Percentiles rank a stretch among this genome's conserved stretches.
Conservation (phyloP, 108 stramenopile species). For the Parmales sp. region DNA sequence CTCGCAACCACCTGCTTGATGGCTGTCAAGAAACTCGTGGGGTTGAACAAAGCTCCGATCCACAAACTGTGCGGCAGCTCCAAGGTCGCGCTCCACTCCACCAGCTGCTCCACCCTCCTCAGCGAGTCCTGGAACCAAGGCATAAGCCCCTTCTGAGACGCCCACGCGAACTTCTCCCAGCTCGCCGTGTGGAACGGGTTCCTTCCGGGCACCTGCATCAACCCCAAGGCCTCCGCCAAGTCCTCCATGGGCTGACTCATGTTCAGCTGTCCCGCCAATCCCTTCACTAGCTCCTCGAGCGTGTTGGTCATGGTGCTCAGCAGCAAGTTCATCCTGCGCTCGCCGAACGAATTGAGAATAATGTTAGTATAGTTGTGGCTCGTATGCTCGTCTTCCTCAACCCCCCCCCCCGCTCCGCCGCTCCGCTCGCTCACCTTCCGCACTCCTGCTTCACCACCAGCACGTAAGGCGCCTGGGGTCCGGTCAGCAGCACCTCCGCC, state of each 20-base stretch:
- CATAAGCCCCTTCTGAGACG: conserved; percentile 44
- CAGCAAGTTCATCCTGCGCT: conserved; percentile 57
- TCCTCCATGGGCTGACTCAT: conserved; percentile 55
- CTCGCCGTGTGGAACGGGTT: conserved; percentile 37
- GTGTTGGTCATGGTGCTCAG: conserved; percentile 31
- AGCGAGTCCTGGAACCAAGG: conserved; percentile 44
- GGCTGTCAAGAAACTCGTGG: conserved; percentile 49
- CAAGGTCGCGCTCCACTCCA: conserved; percentile 23
- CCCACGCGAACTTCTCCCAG: conserved; percentile 35
- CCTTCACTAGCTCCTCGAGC: conserved; percentile 52
- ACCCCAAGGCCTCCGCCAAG: conserved; percentile 30
- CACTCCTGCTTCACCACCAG: conserved; percentile 54
- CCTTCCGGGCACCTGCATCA: conserved; percentile 51
- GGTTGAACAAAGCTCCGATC: conserved; percentile 54
- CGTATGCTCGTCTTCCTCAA: no score
- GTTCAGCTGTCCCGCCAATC: conserved; percentile 53
- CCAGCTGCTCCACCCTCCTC: conserved; percentile 26
- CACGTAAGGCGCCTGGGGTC: conserved; percentile 45
- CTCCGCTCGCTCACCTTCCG: no score
- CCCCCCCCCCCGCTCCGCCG: no score
- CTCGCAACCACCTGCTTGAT: conserved; percentile 45
- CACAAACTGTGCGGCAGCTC: conserved; percentile 42
- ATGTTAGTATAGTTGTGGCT: no score
- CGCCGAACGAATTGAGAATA: no score
- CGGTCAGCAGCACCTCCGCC: conserved; percentile 38